Evolutionary conservation across 148 eudicot species (phyloP), one percentile per base, ranked within the genome.

Genomic region (Rhododendron ovatum): DNA sequence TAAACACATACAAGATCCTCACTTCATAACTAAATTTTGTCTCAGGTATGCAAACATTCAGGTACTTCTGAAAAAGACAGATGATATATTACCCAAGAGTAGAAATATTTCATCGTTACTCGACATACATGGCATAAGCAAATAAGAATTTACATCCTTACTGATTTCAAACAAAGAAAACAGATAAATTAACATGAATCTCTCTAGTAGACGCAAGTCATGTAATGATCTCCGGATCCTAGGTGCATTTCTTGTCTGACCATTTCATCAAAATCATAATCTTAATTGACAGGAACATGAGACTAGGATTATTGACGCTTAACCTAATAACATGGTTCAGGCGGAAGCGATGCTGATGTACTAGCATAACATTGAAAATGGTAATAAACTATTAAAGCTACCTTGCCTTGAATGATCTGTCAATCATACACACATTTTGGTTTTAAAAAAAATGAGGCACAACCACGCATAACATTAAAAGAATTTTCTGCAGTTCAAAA

Each of bases 281-380:
- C 39, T 71, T 71, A 11, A 30, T 71, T 30, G 76, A 71, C 39
- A 71, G 76, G 41, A 35, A 71, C 28, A 14, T 15, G 13, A 71
- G 78, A 75, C 78, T 47, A 37, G n/a, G 78, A 75, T 75, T 75
- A 24, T 73, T 74, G 78, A 74, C 35, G 43, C 43, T 74, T 74
- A 35, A 69, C 45, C 78, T 74, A 13, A 74, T 33, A 18, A 74
- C 78, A 33, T 13, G 43, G 51, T 8, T 28, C 28, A 69, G 35
- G 26, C 3, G 12, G 26, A 69, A 69, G 9, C 9, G 12, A 69
- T 69, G 75, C 35, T 69, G 33, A n/a, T n/a, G n/a, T 7, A n/a
- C 13, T 20, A 4, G 26, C 73, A 65, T 3, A 7, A 65, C 10
- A 6, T 2, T 65, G 37, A 69, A 3, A 69, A 71, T 33, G 37